Base-by-base conservation (phyloP, 2,329 filamentous ascomycete species). In the Monilinia fructigena region DNA sequence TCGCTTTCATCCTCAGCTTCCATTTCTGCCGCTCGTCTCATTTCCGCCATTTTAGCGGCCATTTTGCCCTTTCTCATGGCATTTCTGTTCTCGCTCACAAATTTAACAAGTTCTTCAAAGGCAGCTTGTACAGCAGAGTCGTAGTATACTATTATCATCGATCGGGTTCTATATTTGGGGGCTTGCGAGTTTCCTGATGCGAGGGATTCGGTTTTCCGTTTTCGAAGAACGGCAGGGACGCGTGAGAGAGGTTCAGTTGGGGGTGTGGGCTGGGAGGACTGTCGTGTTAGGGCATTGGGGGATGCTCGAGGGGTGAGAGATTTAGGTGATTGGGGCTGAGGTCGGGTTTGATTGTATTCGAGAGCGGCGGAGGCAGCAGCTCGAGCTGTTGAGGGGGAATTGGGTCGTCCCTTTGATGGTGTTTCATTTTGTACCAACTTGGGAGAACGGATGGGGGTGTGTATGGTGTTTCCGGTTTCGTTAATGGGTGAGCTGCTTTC, bases 101-200 rank as follows among this genome's bases (percentile, higher is more conserved):
- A 89, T 69, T 92, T 89, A 66, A 97, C 93, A 60, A 97, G 80
- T 65, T 89, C 83, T 73, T 96, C 93, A 70, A 97, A 92, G 50
- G 89, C 87, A 61, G 86, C 86, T 75, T 97, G 93, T 4, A 96
- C 89, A 69, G 92, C 89, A 71, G 90, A 91, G 75, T 97, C 93
- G 76, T 97, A 97, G 78, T 92, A 93, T n/a, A 97, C 90, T 52
- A 95, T 88, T 56, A 94, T 89, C 82, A 92, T 90, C 66, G 84
- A 88, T 70, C 89, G 86, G 4, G 87, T 87, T 65, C 90, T 87
- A 75, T 89, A 90, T 69, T 76, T 76, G 11, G 74, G 72, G 11
- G 65, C 68, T 23, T 68, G n/a, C 2, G 74, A 74, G 50, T 73
- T 73, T 12, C 68, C 71, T 2, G 75, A 76, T 4, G 72, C 73